Percentiles rank a stretch among this genome's conserved stretches.
These are phyloP conservation scores for Mixia osmundae DNA, from an alignment of 1,284 basidiomycete species.

Conservation along the genomic window DNA sequence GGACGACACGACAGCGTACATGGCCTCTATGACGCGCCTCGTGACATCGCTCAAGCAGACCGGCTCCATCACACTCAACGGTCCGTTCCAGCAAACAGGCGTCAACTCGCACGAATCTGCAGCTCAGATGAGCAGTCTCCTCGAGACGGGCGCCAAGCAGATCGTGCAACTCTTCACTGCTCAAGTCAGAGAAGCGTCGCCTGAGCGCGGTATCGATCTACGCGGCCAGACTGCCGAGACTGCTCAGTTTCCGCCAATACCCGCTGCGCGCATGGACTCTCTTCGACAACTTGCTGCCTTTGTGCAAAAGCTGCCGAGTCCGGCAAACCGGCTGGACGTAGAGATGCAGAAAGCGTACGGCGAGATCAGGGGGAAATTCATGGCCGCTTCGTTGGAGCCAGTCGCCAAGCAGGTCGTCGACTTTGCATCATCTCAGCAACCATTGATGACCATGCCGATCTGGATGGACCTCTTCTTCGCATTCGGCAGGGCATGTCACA, in stretches of 20 bases:
- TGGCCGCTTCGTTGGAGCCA: slow-evolving; percentile 4
- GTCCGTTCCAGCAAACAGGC: neutral
- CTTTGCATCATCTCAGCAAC: neutral
- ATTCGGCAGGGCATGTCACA: neutral
- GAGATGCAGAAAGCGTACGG: slow-evolving; percentile 8
- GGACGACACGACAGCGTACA: slow-evolving; percentile 6
- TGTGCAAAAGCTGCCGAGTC: neutral
- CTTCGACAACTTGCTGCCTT: neutral
- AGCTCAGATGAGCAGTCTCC: neutral
- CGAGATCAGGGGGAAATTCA: slow-evolving; percentile 4
- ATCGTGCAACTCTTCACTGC: neutral
- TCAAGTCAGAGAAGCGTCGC: neutral
- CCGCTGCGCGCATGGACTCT: too few species aligned
- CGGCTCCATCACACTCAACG: neutral
- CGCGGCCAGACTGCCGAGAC: too few species aligned
- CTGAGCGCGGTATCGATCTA: neutral
- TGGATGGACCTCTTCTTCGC: neutral
- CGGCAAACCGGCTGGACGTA: neutral
- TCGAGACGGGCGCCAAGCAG: neutral
- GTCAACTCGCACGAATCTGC: neutral
- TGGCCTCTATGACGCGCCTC: slow-evolving; percentile 6
- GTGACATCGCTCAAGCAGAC: slow-evolving; percentile 6
- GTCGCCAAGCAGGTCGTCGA: neutral
- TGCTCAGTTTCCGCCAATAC: too few species aligned
- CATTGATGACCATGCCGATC: neutral